Conservation (phyloP, 176 grass and related monocot species). For the Raddia guianensis region DNA sequence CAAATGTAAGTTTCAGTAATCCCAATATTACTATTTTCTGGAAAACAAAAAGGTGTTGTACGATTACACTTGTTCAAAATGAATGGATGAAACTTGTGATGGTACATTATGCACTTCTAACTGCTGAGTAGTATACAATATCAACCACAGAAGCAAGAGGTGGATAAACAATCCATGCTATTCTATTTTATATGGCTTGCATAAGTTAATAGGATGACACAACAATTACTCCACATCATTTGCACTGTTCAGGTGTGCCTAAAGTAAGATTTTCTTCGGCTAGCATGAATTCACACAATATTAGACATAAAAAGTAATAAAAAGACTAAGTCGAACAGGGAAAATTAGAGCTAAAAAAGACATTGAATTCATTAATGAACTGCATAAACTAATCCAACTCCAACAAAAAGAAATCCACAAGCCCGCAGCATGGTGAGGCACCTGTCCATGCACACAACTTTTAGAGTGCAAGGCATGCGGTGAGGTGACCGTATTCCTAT, state of each 20-base stretch:
- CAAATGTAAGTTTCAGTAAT: constrained; percentile 23
- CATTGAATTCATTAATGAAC: background rate
- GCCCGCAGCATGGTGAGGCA: background rate
- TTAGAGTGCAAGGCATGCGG: no score
- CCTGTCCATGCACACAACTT: no score
- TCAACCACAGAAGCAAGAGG: background rate
- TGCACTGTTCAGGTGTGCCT: background rate
- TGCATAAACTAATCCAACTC: background rate
- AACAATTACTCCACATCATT: background rate
- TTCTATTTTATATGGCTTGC: background rate
- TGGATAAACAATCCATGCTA: background rate
- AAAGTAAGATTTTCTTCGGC: background rate
- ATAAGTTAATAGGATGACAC: background rate
- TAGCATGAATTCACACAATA: background rate
- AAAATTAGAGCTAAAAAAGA: background rate
- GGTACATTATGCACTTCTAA: no score
- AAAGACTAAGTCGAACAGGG: background rate
- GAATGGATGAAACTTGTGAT: no score
- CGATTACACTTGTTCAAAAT: background rate
- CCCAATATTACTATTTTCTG: background rate
- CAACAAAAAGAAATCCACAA: constrained; percentile 5
- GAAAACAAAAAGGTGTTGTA: background rate
- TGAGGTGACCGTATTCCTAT: no score
- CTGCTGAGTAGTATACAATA: background rate
- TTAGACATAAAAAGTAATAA: background rate